These are phyloP conservation scores for Xylogone sp. DNA, from an alignment of 2,329 filamentous ascomycete genomes.

Conservation along the genomic window DNA sequence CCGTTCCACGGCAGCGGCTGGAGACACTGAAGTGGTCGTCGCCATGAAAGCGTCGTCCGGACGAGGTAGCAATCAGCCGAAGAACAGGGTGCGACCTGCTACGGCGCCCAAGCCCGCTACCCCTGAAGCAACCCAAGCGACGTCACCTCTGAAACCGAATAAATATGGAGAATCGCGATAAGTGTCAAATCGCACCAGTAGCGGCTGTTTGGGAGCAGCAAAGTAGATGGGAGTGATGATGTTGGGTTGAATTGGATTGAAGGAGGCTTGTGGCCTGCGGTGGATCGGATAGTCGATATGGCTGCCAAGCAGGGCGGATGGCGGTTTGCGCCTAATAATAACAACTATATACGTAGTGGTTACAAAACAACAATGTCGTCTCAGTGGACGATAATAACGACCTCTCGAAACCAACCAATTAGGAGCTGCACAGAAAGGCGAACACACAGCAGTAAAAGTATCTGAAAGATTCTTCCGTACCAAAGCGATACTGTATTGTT, in stretches of 20 bases:
- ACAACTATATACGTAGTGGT: not conserved
- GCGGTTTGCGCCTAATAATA: not conserved
- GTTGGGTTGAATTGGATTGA: not conserved
- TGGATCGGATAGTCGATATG: not conserved
- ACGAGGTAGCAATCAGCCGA: conserved; percentile 10
- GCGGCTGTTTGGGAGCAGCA: not conserved
- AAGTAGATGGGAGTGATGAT: not conserved
- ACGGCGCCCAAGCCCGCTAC: not conserved
- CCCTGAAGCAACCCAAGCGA: conserved; percentile 3
- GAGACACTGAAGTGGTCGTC: conserved; percentile 11
- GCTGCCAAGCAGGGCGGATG: not conserved
- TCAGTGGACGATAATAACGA: not conserved
- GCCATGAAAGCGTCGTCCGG: conserved; percentile 14
- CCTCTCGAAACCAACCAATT: not conserved
- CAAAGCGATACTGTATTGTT: not conserved
- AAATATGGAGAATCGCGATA: not conserved
- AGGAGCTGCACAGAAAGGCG: not conserved
- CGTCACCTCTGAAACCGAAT: conserved; percentile 3
- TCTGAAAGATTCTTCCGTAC: not conserved
- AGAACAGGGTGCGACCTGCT: not conserved
- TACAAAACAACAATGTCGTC: not conserved
- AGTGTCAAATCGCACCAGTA: not conserved
- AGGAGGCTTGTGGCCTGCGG: not conserved
- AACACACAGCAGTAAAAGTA: not conserved
- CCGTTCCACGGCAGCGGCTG: conserved; percentile 21